A percentile compares a stretch with the other conserved stretches of the same genome.
Evolutionary conservation across 345 rosid species (phyloP).

Genomic region (Heritiera littoralis): DNA sequence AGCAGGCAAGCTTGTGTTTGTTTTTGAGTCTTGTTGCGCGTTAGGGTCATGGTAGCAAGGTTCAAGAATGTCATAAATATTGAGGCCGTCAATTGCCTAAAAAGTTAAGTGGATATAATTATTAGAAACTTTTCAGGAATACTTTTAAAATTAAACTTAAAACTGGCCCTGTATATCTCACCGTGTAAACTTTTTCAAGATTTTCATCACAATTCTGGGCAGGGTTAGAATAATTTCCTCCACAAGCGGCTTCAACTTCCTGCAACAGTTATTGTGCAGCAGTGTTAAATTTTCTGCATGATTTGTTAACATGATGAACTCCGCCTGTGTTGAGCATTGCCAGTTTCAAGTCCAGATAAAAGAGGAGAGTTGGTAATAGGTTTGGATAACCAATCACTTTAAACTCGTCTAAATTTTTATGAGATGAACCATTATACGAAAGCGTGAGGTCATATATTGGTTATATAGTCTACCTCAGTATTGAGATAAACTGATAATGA

Average conservation of each 20-base stretch:
- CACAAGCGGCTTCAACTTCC: slow-evolving; percentile 38
- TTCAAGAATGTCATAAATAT: slow-evolving; percentile 51
- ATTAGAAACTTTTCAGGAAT: not conserved
- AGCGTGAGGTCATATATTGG: too few relatives aligned
- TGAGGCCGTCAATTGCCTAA: slow-evolving; percentile 39
- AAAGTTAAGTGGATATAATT: not conserved
- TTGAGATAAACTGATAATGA: too few relatives aligned
- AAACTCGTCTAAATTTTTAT: too few relatives aligned
- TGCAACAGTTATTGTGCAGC: slow-evolving; percentile 12
- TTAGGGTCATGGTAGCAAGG: slow-evolving; percentile 46
- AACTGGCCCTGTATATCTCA: slow-evolving; percentile 11
- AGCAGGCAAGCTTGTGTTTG: slow-evolving; percentile 31
- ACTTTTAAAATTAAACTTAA: too few relatives aligned
- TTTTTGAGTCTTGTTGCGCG: not conserved
- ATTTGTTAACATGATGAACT: not conserved
- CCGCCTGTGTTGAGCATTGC: too few relatives aligned
- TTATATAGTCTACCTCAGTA: too few relatives aligned
- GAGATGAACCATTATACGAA: too few relatives aligned
- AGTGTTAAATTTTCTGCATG: not conserved
- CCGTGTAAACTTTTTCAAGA: slow-evolving; percentile 29
- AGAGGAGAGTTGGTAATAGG: too few relatives aligned
- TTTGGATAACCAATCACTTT: too few relatives aligned
- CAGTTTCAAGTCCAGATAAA: too few relatives aligned
- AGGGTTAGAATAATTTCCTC: slow-evolving; percentile 31
- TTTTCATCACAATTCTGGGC: slow-evolving; percentile 17